Base-by-base conservation (phyloP, 306 rosid genomes). In the Quercus engelmannii region DNA sequence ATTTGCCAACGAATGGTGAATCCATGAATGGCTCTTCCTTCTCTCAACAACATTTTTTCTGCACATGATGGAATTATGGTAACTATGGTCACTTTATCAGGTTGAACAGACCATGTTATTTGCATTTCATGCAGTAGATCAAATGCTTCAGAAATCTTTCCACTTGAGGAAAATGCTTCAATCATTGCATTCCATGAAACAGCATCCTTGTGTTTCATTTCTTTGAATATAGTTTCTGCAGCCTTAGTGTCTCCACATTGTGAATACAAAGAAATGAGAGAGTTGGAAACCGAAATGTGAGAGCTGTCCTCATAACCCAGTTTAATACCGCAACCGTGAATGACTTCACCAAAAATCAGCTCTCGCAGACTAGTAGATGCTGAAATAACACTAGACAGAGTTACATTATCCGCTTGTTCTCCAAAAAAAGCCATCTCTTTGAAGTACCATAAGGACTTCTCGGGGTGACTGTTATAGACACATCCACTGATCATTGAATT, bases 181-280 rank as follows among this genome's bases (percentile, higher is more conserved):
- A 84, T 73, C 87, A 89, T 83, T 74, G 90, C 86, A 81, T 89
- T 89, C 89, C 90, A 84, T 21, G 88, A 87, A 83, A 89, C 85
- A 28, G 76, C 74, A 70, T 87, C 92, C 74, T 65, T 78, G 58
- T 69, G 18, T 54, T 41, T 67, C 49, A 83, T 88, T 79, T 76
- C 89, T 76, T 86, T 76, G 75, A 83, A 88, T 25, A 85, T 75
- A n/a, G 55, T 81, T 79, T 81, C 89, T 1, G 89, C 87, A n/a
- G 74, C 79, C 21, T 76, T 68, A 2, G 76, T 6, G 30, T 63
- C 85, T 71, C 81, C 89, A 61, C 82, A 76, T 52, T 80, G 83
- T 46, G 86, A 81, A 85, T 89, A 87, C 17, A 85, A 83, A 26
- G 92, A 85, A 87, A 89, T 81, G 79, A 86, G 92, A 71, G 92